Conservation (phyloP, 345 rosid genomes). For the Salix suchowensis region DNA sequence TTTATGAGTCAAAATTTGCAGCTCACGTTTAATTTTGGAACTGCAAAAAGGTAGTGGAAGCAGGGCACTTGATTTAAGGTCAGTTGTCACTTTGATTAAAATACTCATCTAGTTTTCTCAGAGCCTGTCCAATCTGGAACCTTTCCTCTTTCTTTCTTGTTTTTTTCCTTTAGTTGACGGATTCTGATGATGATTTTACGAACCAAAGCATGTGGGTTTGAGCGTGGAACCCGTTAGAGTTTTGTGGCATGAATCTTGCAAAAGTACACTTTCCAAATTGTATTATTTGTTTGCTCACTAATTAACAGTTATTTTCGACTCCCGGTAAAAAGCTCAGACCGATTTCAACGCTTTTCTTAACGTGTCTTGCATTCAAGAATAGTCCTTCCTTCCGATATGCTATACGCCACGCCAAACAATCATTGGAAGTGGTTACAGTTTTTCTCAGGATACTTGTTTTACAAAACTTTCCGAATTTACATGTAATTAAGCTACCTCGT, state of each 20-base stretch:
- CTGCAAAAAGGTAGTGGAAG: neutral
- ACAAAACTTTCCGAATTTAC: too few relatives aligned
- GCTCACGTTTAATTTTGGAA: conserved; percentile 22
- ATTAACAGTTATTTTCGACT: too few relatives aligned
- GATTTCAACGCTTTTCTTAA: too few relatives aligned
- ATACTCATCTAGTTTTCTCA: neutral
- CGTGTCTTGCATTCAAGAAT: too few relatives aligned
- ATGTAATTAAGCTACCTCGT: too few relatives aligned
- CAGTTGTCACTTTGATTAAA: neutral
- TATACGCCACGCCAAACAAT: too few relatives aligned
- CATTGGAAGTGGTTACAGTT: too few relatives aligned
- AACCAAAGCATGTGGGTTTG: conserved; percentile 12
- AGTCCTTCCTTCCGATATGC: too few relatives aligned
- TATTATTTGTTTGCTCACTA: too few relatives aligned
- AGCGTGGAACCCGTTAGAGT: neutral
- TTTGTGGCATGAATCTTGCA: conserved; percentile 13
- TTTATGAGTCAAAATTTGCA: conserved; percentile 19
- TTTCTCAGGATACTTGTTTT: too few relatives aligned
- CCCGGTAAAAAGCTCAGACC: too few relatives aligned
- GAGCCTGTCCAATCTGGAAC: neutral
- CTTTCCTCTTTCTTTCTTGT: neutral
- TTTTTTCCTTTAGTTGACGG: too few relatives aligned
- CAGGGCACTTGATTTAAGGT: neutral
- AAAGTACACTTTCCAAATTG: conserved; percentile 12
- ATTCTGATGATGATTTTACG: neutral